phyloP scores from a whole-genome alignment of 441 rosid genomes.

The Gossypium schwendimanii region DNA sequence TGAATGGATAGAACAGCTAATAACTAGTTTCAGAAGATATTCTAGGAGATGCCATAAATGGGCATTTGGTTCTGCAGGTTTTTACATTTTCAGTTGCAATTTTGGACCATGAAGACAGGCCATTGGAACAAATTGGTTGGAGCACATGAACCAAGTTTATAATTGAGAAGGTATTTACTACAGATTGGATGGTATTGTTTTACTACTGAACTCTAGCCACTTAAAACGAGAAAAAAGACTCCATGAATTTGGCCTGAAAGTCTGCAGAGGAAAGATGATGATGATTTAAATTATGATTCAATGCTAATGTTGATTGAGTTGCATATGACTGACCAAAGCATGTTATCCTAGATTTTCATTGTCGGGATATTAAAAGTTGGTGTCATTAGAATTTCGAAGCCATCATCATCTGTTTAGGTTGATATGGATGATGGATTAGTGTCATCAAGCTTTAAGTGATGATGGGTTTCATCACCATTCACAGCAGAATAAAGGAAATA shows the following conservation, averaged over 20 bases:
- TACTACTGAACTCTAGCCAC: neutral
- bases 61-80: constrained; percentile 1
- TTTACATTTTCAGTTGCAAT: neutral
- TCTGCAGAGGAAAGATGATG: neutral
- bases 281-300: neutral
- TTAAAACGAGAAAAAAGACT: neutral
- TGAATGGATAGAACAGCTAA: neutral
- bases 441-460: no score
- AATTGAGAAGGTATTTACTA: neutral
- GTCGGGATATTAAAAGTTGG: no score
- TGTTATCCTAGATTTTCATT: no score
- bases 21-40: neutral
- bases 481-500: no score
- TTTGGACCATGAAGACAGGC: neutral
- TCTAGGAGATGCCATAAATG: neutral
- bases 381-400: no score
- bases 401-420: no score
- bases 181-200: neutral
- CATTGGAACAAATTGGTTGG: neutral
- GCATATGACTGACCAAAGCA: no score
- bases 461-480: no score
- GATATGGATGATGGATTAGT: no score
- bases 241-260: neutral
- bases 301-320: no score
- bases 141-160: neutral